phyloP scores from a whole-genome alignment of 1,139 yeast genomes.

The Pichia sp. region DNA sequence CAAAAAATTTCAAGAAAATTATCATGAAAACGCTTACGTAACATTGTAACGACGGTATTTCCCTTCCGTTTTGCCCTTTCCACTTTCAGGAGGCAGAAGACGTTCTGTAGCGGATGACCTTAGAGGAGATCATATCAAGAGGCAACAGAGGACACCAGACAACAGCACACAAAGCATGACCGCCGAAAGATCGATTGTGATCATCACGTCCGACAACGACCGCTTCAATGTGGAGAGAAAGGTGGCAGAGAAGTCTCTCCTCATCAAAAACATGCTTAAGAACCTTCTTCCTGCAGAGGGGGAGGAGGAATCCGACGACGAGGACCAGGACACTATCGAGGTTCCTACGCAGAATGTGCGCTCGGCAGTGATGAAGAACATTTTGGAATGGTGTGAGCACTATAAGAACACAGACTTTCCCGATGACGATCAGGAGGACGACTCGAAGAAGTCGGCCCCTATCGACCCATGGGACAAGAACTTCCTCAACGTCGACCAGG shows the following conservation, averaged over 20 bases:
- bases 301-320: constrained; percentile 39
- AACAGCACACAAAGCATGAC: constrained; percentile 15
- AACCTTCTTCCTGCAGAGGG: constrained; percentile 65
- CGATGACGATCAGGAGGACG: constrained; percentile 70
- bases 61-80: background rate
- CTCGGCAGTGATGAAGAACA: constrained; percentile 81
- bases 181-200: constrained; percentile 45
- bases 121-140: background rate
- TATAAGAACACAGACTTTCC: constrained; percentile 83
- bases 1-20: background rate
- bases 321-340: constrained; percentile 56
- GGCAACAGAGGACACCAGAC: background rate
- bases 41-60: background rate
- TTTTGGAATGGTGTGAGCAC: constrained; percentile 96
- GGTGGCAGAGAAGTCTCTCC: constrained; percentile 85
- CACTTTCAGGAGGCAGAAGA: background rate
- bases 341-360: constrained; percentile 92
- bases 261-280: constrained; percentile 86
- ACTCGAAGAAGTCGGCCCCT: constrained; percentile 76
- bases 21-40: background rate
- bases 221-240: constrained; percentile 69
- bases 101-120: background rate
- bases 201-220: constrained; percentile 72
- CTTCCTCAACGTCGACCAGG: constrained; percentile 94
- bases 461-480: constrained; percentile 96